phyloP scores from a whole-genome alignment of 352 stramenopile genomes.

The Pythium dissotocum region DNA sequence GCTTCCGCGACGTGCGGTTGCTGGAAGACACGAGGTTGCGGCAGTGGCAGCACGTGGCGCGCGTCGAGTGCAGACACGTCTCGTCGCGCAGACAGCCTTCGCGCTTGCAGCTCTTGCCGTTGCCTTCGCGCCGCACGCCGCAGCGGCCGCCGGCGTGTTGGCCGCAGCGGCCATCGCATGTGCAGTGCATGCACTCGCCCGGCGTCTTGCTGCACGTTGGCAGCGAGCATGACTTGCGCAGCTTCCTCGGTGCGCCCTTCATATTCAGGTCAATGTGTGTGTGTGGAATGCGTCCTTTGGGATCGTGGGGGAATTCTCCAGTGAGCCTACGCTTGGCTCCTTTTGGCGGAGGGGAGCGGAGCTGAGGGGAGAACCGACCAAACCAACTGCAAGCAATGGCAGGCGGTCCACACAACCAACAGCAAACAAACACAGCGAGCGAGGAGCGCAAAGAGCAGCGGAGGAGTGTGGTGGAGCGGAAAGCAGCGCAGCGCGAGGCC shows the following conservation, averaged over 20 bases:
- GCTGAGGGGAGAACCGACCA: background rate
- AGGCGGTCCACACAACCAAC: conserved; percentile 1
- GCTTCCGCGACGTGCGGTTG: conserved; percentile 41
- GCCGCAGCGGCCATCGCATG: conserved; percentile 73
- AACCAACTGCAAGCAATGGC: conserved; percentile 1
- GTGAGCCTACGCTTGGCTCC: background rate
- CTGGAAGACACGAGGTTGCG: conserved; percentile 73
- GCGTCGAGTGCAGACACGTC: conserved; percentile 66
- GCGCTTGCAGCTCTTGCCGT: conserved; percentile 63
- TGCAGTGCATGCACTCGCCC: conserved; percentile 80
- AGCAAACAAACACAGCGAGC: background rate
- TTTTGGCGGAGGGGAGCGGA: background rate
- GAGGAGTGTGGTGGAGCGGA: background rate
- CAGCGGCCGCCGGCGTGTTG: conserved; percentile 54
- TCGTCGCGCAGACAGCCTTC: conserved; percentile 62
- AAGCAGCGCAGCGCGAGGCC: background rate
- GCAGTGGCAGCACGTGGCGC: conserved; percentile 76
- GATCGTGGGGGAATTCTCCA: conserved; percentile 5
- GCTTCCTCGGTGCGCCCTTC: conserved; percentile 42
- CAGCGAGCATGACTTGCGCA: conserved; percentile 72
- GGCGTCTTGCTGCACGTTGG: conserved; percentile 53
- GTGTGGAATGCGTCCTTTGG: background rate
- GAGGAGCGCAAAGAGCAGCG: background rate
- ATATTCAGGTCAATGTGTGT: conserved; percentile 2
- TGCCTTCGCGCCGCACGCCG: conserved; percentile 62